Evolutionary conservation across 78 protist species (phyloP), one percentile per base, ranked within the genome.

Genomic region (Dictyostelium purpureum): DNA sequence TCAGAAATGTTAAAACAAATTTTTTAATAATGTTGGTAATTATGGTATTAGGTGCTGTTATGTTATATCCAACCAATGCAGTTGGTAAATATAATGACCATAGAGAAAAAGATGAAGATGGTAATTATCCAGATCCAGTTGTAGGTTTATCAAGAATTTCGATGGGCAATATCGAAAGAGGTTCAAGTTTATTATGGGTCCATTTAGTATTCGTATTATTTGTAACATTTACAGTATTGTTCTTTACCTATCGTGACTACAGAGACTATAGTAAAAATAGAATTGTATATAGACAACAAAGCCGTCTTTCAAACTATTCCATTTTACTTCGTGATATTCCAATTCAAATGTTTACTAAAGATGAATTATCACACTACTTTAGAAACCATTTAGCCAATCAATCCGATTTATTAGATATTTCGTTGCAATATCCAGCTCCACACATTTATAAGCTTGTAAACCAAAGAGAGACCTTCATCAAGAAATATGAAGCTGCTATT

Each of bases 301-400:
- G 57, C 51, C 67, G 90, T 56, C 43, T 83, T 18, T 31, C 16
- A 11, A 83, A 83, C 66, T 56, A 83, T 43, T 14, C 90, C 1
- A 61, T 83, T 2, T 24, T 71, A 54, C 28, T 83, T 4, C 14
- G 47, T 2, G 90, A 83, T 21, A 70, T 83, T 18, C 79, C 79
- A n/a, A 26, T 37, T 6, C 33, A 26, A 31, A 49, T 71, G 45
- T 83, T 71, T 21, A 83, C 67, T 42, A 59, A 61, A 24, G 90
- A 70, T 0, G 70, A 26, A 7, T 35, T 83, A 33, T n/a, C 38
- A 37, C 26, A 52, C 1, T 51, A 56, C 47, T n/a, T 83, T 14
- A 57, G 71, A 3, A 21, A 14, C 16, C 75, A 56, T 35, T 57
- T 76, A 11, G 37, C 82, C 14, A 76, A 47, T 56, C 63, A 18